A percentile compares a stretch with the other conserved stretches of the same genome.
Evolutionary conservation across 2,329 filamentous ascomycete genomes (phyloP).

Genomic region (Paraconiothyrium sp.): DNA sequence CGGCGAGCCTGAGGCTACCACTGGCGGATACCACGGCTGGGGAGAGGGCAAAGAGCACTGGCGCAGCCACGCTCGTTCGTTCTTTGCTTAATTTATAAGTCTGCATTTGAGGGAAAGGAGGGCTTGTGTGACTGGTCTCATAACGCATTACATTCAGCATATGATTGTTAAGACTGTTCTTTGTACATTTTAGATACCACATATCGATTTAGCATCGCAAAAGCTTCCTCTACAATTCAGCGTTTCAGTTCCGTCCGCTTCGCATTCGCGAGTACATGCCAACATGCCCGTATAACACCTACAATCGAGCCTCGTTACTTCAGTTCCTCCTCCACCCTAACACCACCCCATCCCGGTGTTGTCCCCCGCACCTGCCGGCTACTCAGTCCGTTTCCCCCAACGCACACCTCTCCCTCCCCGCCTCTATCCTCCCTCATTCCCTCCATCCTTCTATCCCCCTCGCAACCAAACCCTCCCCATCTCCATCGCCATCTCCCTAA

Average conservation of each 20-base stretch:
- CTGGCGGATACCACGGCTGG: slow-evolving; percentile 6
- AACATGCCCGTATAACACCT: not conserved
- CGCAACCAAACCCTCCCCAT: not conserved
- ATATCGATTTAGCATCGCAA: not conserved
- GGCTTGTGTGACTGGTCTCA: not conserved
- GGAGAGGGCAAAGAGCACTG: slow-evolving; percentile 3
- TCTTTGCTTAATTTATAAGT: slow-evolving; percentile 34
- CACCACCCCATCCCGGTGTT: not conserved
- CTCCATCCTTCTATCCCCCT: not conserved
- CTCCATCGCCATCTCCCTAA: not conserved
- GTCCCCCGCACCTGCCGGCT: too few species aligned
- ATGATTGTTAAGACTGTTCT: not conserved
- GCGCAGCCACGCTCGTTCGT: slow-evolving; percentile 17
- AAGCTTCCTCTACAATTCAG: too few species aligned
- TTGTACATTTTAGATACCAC: slow-evolving; percentile 17
- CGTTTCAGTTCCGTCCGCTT: too few species aligned
- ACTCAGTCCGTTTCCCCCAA: not conserved
- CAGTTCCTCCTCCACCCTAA: too few species aligned
- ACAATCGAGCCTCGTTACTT: too few species aligned
- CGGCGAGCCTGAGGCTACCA: not conserved
- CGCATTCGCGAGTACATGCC: not conserved
- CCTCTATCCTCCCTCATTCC: not conserved
- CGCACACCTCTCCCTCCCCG: not conserved
- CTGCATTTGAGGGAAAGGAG: not conserved
- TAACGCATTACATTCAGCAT: not conserved